phyloP scores from a whole-genome alignment of 2,329 filamentous ascomycete species.

The Alternaria incomplexa region DNA sequence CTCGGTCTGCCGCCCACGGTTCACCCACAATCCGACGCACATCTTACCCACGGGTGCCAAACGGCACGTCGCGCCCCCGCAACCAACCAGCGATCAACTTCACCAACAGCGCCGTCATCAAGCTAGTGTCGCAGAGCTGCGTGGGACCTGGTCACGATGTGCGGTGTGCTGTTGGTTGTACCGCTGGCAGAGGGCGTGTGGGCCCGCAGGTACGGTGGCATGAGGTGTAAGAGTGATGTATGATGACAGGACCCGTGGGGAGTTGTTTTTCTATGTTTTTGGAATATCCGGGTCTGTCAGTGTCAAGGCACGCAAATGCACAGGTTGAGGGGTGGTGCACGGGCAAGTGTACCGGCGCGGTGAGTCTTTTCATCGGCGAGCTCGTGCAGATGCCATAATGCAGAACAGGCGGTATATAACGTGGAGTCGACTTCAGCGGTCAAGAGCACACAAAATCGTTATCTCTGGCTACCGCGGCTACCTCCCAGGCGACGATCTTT shows the following conservation, averaged over 20 bases:
- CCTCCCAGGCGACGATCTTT: not conserved
- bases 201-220: not conserved
- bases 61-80: not conserved
- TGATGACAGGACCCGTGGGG: not conserved
- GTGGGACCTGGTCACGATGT: constrained; percentile 1
- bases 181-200: not conserved
- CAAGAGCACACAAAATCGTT: not conserved
- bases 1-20: not conserved
- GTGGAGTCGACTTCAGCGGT: not conserved
- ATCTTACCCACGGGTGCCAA: constrained; percentile 2
- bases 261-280: not conserved
- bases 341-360: constrained; percentile 1
- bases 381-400: not conserved
- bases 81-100: not conserved
- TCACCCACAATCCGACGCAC: constrained; percentile 2
- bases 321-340: not conserved
- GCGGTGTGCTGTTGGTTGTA: constrained; percentile 2
- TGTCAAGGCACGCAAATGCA: constrained; percentile 1
- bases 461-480: not conserved
- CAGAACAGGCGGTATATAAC: constrained; percentile 7
- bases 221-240: not conserved
- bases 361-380: constrained; percentile 2
- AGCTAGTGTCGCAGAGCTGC: not conserved
- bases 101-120: not conserved
- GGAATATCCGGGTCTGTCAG: not conserved